A percentile compares a stretch with the other conserved stretches of the same genome.
Evolutionary conservation across 805 yeast species (phyloP).

Genomic region (Wilhelminamyces savonicus): DNA sequence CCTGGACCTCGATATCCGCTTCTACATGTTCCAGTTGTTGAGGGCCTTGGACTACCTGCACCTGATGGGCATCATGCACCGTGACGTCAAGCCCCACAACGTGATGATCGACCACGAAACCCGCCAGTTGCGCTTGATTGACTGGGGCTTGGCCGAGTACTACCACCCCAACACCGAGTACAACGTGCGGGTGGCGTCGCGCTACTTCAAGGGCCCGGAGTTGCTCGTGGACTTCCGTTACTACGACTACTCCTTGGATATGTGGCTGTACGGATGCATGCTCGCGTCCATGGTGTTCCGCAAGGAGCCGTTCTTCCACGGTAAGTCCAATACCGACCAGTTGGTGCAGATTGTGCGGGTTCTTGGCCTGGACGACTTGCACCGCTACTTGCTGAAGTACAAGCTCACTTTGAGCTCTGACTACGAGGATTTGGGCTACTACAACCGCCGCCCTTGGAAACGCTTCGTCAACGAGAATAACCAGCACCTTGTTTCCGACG

Average conservation of each 20-base stretch:
- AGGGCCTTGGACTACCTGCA: slow-evolving; percentile 83
- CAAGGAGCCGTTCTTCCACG: slow-evolving; percentile 90
- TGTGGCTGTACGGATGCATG: slow-evolving; percentile 93
- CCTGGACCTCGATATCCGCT: slow-evolving; percentile 67
- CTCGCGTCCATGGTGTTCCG: slow-evolving; percentile 83
- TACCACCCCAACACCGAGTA: slow-evolving; percentile 87
- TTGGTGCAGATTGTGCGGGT: slow-evolving; percentile 85
- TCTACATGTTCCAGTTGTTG: slow-evolving; percentile 76
- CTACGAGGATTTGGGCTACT: slow-evolving; percentile 71
- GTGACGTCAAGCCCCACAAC: slow-evolving; percentile 92
- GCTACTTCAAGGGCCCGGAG: slow-evolving; percentile 92
- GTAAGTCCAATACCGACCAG: slow-evolving; percentile 87
- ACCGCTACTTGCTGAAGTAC: slow-evolving; percentile 62
- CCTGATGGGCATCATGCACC: slow-evolving; percentile 90
- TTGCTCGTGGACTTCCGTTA: slow-evolving; percentile 72
- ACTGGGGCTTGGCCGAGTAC: slow-evolving; percentile 94
- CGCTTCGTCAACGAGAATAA: slow-evolving; percentile 53
- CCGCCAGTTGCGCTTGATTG: slow-evolving; percentile 65
- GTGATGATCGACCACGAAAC: slow-evolving; percentile 81
- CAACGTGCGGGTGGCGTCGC: slow-evolving; percentile 86
- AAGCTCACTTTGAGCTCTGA: slow-evolving; percentile 66
- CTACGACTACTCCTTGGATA: slow-evolving; percentile 82
- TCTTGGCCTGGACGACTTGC: slow-evolving; percentile 74
- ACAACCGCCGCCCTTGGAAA: slow-evolving; percentile 61
- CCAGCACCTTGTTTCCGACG: slow-evolving; percentile 45